Evolutionary conservation across 768 basidiomycete genomes (phyloP), one percentile per base, ranked within the genome.

Genomic region (Amanita rimosa): DNA sequence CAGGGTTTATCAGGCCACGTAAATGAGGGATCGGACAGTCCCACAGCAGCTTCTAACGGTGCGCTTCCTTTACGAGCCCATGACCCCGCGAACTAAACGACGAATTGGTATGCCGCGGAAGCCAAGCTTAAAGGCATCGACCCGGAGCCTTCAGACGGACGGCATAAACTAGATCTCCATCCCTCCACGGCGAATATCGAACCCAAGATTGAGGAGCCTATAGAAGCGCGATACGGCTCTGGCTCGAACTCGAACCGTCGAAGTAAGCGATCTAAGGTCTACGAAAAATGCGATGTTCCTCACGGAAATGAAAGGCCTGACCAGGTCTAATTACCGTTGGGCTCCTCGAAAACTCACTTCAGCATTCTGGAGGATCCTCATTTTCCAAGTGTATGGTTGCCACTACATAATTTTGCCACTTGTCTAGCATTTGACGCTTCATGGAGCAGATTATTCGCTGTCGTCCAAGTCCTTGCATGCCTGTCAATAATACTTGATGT

Each of bases 401-500:
- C n/a, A 69, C 26, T 31, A 56, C 35, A 36, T 47, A 17, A 24
- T 13, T 43, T 46, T 11, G 16, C 27, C 44, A 6, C 24, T 35
- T 50, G 44, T 14, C 14, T 22, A 44, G 10, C 55, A n/a, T 19
- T 52, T 38, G 6, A 47, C 27, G 43, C 39, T 53, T 55, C n/a
- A n/a, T n/a, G n/a, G 43, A 49, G 27, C 42, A 72, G 76, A 53
- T 54, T 57, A 53, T 75, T 78, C 61, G 65, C 71, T 13, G 54
- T 64, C 17, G 60, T 71, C 43, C 73, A 81, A 55, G 58, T 71
- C 22, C 65, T 81, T 19, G 66, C 73, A 7, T 68, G 69, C 41
- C 64, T 79, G 48, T 70, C 74, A 5, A 73, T 76, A 1, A 54
- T 80, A 24, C 59, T 80, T 34, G 79, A 82, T 56, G 65, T 78